These are phyloP conservation scores for Mycena venus DNA, from an alignment of 768 basidiomycete genomes.

Conservation along the genomic window DNA sequence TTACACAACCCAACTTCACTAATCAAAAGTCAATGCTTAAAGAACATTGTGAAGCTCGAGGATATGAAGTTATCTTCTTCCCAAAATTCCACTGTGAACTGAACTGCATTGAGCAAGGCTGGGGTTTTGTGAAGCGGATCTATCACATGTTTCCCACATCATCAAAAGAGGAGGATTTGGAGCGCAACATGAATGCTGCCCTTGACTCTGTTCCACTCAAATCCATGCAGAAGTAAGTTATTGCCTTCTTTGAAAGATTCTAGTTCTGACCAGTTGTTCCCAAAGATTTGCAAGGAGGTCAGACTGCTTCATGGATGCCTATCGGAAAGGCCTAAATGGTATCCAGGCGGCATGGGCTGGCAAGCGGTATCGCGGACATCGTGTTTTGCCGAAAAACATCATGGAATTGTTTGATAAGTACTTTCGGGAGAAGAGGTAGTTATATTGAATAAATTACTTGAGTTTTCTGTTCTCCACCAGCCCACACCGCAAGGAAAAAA, in stretches of 20 bases:
- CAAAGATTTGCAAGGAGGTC: background rate
- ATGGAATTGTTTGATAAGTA: background rate
- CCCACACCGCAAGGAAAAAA: too few species aligned
- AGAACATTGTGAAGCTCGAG: background rate
- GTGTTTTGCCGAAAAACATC: background rate
- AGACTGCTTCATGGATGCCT: background rate
- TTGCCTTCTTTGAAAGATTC: background rate
- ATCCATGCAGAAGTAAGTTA: background rate
- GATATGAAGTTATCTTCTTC: background rate
- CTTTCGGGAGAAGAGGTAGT: background rate
- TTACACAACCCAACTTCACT: background rate
- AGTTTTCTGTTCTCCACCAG: too few species aligned
- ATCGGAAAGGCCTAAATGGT: background rate
- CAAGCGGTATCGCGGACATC: background rate
- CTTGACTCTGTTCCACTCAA: background rate
- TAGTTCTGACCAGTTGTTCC: background rate
- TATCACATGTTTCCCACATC: background rate
- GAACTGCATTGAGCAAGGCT: background rate
- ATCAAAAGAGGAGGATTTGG: too few species aligned
- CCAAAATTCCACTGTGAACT: conserved; percentile 4
- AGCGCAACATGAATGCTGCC: background rate
- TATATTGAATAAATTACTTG: too few species aligned
- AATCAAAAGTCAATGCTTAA: background rate
- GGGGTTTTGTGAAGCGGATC: background rate
- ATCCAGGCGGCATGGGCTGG: background rate